Evolutionary conservation across 192 early-diverging fungal genomes (phyloP), one percentile per base, ranked within the genome.

Genomic region (Glomus cerebriforme): DNA sequence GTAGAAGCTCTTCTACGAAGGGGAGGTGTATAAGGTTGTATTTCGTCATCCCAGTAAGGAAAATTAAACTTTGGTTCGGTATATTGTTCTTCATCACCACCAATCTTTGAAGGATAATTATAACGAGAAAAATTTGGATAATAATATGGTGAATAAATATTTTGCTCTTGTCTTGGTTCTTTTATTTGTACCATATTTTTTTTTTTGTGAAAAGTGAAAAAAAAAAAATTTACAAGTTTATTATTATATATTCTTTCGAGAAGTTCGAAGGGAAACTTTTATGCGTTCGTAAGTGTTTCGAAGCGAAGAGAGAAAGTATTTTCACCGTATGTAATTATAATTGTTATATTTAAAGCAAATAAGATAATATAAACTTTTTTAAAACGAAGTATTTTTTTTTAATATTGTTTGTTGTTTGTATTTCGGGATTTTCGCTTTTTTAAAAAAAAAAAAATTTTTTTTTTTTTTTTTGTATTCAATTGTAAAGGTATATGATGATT

Each of bases 91-190:
- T 76, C 60, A 64, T 76, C 74, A 26, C 47, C 54, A 15, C 74
- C 74, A 63, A 76, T 43, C 27, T 39, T 76, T 73, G 71, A 0
- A 29, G 74, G 74, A 63, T 29, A 76, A 26, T 76, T 63, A 49
- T 76, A 76, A 19, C 74, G 59, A 26, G 74, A 76, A 17, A 63
- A 76, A 49, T 62, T 76, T 10, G 74, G 74, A 32, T 76, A 76
- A 43, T 63, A 76, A 64, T 76, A 76, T 24, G 74, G 74, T 22
- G 74, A 43, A 43, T 76, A 63, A n/a, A 34, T 64, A 37, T 8
- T 64, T 63, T 39, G 34, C 35, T 76, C 74, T 64, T 34, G 58
- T 43, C 24, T 59, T 17, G 32, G 59, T 35, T 76, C 27, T 64
- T 63, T 59, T 43, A 39, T 65, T 31, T 65, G 26, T 65, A 32